phyloP scores from a whole-genome alignment of 805 yeast genomes.

The Wickerhamomyces subpelliculosus region DNA sequence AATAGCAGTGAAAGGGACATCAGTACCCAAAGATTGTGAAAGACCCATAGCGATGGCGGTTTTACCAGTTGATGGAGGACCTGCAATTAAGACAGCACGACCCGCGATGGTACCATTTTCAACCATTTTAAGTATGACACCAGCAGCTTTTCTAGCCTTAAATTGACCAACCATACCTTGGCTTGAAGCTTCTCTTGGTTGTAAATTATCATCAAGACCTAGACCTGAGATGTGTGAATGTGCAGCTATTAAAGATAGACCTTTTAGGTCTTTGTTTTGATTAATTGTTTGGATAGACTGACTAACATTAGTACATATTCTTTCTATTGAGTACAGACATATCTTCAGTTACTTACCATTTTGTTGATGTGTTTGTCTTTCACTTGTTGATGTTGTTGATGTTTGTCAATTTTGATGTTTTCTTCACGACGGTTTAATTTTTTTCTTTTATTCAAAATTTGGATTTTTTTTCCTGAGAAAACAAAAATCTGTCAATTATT shows the following conservation, averaged over 20 bases:
- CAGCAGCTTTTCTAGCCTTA: constrained; percentile 95
- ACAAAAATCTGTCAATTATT: too few relatives aligned
- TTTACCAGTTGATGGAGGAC: constrained; percentile 98
- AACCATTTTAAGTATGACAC: constrained; percentile 86
- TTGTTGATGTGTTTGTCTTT: not conserved
- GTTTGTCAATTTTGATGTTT: not conserved
- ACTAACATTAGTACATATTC: too few relatives aligned
- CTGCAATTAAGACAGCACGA: constrained; percentile 90
- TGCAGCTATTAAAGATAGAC: constrained; percentile 86
- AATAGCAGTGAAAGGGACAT: constrained; percentile 90
- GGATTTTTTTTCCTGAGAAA: constrained; percentile 1
- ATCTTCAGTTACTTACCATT: not conserved
- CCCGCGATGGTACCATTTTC: constrained; percentile 95
- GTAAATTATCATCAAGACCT: constrained; percentile 88
- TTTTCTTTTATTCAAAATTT: not conserved
- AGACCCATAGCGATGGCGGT: constrained; percentile 97
- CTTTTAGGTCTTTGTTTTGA: constrained; percentile 42
- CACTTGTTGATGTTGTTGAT: not conserved
- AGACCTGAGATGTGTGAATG: constrained; percentile 96
- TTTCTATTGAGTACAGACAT: not conserved
- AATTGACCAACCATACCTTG: constrained; percentile 98
- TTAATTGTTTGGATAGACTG: constrained; percentile 36
- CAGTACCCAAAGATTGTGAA: constrained; percentile 57
- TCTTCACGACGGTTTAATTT: not conserved
- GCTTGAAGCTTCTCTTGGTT: constrained; percentile 62